Base-by-base conservation (phyloP, 148 eudicot genomes). In the Arbutus unedo region DNA sequence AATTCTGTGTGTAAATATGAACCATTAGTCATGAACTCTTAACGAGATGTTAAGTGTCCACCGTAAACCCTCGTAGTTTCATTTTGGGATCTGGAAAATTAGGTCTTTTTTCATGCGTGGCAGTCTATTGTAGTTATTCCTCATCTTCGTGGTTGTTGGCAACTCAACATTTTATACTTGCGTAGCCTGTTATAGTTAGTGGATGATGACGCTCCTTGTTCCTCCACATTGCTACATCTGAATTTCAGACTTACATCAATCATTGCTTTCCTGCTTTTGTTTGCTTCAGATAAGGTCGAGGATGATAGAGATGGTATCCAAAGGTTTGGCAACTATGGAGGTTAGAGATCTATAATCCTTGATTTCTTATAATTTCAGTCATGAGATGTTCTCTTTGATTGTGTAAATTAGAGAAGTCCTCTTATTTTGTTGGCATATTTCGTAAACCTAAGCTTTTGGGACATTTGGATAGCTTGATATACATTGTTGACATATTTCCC, bases 291-390 rank as follows among this genome's bases (percentile, higher is more conserved):
- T 93, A 62, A 92, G 99, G 85, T 83, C 89, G 80, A 90, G 95
- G 91, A 96, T 96, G 95, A 91, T 93, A 84, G 98, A 96, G 88
- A 88, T 90, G 96, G 96, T 96, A 74, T 88, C 97, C 78, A 92
- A 90, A 75, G 99, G 97, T 76, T 87, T 92, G 85, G 98, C 92
- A 76, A 90, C 94, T 77, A 48, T 96, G 89, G 99, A 96, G 97
- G 99, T 96, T 78, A 54, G 88, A 80, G 50, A 48, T 70, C 3
- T 14, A n/a, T 19, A 71, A 45, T 23, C 55, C 77, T 81, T 19
- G 56, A 44, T 81, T 79, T 45, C 80, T 48, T 77, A 23, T 18
- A 23, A 54, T 49, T 51, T 31, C 73, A 16, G 44, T 47, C 13
- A 47, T 78, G 57, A 50, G 71, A 31, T 78, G 8, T 6, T 83